A percentile compares a stretch with the other conserved stretches of the same genome.
phyloP scores from a whole-genome alignment of 2,329 filamentous ascomycete species.

The Penicillium sp. region DNA sequence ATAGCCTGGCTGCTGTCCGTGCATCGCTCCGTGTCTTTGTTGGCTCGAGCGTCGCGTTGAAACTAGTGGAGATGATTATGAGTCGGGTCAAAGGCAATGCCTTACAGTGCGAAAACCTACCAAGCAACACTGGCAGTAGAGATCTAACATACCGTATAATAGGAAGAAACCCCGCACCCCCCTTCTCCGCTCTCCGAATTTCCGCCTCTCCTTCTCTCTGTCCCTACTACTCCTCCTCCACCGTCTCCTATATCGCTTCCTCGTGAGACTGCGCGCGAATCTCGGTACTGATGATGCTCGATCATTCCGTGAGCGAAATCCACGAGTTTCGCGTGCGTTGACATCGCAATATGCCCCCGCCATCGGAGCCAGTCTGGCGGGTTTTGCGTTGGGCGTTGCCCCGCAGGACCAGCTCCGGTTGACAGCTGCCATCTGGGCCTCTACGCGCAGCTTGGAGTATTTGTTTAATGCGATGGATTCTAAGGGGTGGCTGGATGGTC shows the following conservation, averaged over 20 bases:
- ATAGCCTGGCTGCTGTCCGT: conserved; percentile 68
- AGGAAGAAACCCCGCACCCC: conserved; percentile 41
- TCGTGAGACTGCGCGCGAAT: conserved; percentile 73
- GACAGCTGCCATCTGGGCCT: conserved; percentile 76
- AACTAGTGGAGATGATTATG: conserved; percentile 58
- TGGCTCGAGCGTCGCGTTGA: conserved; percentile 62
- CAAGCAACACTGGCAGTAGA: background rate
- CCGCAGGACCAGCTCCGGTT: conserved; percentile 70
- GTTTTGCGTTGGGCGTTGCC: conserved; percentile 77
- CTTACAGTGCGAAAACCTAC: conserved; percentile 19
- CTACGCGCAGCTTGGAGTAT: conserved; percentile 82
- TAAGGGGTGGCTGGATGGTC: conserved; percentile 64
- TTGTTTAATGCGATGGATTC: conserved; percentile 80
- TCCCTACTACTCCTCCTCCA: conserved; percentile 86
- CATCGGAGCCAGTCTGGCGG: conserved; percentile 84
- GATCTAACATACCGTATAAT: background rate
- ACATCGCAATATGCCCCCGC: conserved; percentile 84
- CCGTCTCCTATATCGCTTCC: conserved; percentile 85
- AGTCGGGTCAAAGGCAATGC: conserved; percentile 25
- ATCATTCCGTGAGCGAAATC: conserved; percentile 81
- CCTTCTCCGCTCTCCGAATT: conserved; percentile 60
- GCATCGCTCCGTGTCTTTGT: conserved; percentile 71
- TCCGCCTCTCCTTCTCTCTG: conserved; percentile 78
- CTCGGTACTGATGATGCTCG: conserved; percentile 77
- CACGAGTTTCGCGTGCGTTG: conserved; percentile 69